Evolutionary conservation across 2,329 filamentous ascomycete genomes (phyloP).

Genomic region (Onygenales sp.): DNA sequence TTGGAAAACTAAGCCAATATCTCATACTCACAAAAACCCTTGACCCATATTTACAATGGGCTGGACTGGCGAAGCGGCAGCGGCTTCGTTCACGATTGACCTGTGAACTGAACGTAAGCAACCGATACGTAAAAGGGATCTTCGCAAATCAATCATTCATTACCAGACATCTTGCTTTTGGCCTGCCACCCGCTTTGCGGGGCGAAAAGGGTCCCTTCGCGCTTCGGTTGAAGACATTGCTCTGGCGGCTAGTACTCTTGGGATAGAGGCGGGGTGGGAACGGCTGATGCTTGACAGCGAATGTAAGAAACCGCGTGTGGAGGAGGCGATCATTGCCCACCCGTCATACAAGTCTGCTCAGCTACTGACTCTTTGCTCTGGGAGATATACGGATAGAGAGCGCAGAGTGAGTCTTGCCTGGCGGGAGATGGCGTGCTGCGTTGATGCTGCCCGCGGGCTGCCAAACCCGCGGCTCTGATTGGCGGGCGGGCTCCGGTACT

Average conservation of each 20-base stretch:
- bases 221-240: conserved; percentile 30
- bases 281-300: background rate
- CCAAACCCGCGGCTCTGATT: too few relatives aligned
- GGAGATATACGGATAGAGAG: background rate
- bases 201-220: conserved; percentile 33
- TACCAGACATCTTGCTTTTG: conserved; percentile 45
- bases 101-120: conserved; percentile 22
- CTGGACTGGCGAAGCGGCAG: conserved; percentile 52
- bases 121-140: background rate
- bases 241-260: conserved; percentile 14
- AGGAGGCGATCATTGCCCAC: background rate
- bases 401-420: too few relatives aligned
- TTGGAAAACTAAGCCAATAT: background rate
- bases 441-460: too few relatives aligned
- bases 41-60: conserved; percentile 63
- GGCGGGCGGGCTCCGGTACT: too few relatives aligned
- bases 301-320: background rate
- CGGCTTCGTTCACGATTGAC: conserved; percentile 60
- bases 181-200: conserved; percentile 39
- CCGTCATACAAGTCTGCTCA: background rate
- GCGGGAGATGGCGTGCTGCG: too few relatives aligned
- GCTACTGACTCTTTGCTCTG: background rate
- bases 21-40: conserved; percentile 43
- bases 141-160: background rate
- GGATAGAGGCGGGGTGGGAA: background rate